Conservation (phyloP, 345 rosid species). For the Pseudoturritis turrita region DNA sequence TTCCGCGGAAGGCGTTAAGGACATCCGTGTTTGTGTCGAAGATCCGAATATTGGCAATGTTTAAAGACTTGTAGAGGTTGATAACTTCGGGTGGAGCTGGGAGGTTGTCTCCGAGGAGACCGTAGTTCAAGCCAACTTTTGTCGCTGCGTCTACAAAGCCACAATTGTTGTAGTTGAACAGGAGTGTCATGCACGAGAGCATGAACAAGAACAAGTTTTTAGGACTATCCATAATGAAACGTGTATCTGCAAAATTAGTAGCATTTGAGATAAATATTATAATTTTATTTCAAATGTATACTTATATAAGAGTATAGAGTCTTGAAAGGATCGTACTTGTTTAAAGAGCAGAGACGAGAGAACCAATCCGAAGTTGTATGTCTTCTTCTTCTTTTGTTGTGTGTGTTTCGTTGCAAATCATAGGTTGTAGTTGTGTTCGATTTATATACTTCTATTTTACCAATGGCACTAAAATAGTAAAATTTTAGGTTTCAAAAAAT, state of each 20-base stretch:
- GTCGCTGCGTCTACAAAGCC: background rate
- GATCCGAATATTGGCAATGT: constrained; percentile 23
- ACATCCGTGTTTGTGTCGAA: constrained; percentile 30
- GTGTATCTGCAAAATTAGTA: background rate
- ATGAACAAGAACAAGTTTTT: background rate
- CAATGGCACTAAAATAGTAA: background rate
- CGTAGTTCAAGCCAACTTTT: constrained; percentile 39
- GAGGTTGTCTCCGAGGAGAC: constrained; percentile 41
- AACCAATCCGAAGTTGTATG: background rate
- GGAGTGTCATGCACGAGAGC: background rate
- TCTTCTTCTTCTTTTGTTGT: background rate
- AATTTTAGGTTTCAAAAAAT: background rate
- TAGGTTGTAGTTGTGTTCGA: too few species aligned
- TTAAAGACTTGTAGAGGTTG: constrained; percentile 27
- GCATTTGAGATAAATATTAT: background rate
- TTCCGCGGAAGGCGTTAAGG: constrained; percentile 31
- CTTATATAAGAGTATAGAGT: background rate
- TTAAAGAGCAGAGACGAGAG: background rate
- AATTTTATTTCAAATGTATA: background rate
- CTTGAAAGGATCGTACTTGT: background rate
- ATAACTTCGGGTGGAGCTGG: constrained; percentile 35
- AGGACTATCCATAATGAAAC: background rate
- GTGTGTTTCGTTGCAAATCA: background rate
- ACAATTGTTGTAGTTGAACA: background rate
- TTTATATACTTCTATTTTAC: background rate